A percentile compares a stretch with the other conserved stretches of the same genome.
Conservation (phyloP, 805 yeast species). For the Isabelozyma gotoi region DNA sequence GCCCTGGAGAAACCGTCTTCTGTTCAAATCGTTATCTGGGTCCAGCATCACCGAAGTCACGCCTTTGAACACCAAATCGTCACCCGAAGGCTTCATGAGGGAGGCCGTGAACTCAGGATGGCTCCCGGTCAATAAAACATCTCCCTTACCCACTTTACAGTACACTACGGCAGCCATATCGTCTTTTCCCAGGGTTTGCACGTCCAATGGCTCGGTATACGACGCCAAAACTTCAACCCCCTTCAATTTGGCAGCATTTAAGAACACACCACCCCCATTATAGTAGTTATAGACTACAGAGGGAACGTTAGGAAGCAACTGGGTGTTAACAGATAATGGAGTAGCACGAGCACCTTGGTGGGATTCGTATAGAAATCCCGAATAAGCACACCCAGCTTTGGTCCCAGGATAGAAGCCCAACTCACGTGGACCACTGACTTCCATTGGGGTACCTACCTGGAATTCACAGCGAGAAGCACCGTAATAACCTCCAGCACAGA, state of each 20-base stretch:
- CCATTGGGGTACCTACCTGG: constrained; percentile 75
- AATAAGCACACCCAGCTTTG: constrained; percentile 76
- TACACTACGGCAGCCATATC: constrained; percentile 70
- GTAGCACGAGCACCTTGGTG: constrained; percentile 75
- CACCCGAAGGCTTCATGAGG: constrained; percentile 38
- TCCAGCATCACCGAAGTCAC: constrained; percentile 30
- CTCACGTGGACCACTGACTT: constrained; percentile 85
- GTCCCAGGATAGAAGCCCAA: constrained; percentile 79
- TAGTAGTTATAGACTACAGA: constrained; percentile 48
- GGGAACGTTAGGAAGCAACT: constrained; percentile 24
- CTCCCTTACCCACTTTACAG: constrained; percentile 71
- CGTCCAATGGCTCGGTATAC: constrained; percentile 58
- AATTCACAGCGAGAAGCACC: constrained; percentile 77
- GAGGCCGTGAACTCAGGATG: constrained; percentile 84
- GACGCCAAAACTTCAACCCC: constrained; percentile 73
- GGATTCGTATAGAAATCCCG: constrained; percentile 77
- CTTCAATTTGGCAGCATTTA: constrained; percentile 61
- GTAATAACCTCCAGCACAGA: constrained; percentile 96
- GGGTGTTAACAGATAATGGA: constrained; percentile 37
- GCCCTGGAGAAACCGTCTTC: constrained; percentile 57
- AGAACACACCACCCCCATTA: constrained; percentile 90
- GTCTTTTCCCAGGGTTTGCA: constrained; percentile 34
- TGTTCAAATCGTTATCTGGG: constrained; percentile 38
- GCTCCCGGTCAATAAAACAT: constrained; percentile 74
- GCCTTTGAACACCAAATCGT: constrained; percentile 20